These are phyloP conservation scores for Alisma plantagoaquatica DNA, from an alignment of 106 monocot species.

Conservation along the genomic window DNA sequence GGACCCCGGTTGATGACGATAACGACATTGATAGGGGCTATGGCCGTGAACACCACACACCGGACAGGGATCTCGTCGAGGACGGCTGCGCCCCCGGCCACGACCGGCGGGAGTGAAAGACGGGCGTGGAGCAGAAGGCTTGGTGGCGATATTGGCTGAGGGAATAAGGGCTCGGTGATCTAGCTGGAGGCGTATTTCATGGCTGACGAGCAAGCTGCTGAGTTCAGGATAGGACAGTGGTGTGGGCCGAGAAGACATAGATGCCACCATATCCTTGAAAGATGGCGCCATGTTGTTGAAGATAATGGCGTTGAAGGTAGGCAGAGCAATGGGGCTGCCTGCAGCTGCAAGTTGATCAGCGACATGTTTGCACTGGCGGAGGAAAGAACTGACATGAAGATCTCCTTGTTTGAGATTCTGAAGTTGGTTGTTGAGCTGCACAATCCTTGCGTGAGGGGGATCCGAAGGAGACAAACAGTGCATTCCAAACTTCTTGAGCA, in stretches of 20 bases:
- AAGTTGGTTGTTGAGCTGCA: background rate
- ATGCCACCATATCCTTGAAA: background rate
- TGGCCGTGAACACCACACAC: background rate
- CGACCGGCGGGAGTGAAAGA: background rate
- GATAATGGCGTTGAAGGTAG: background rate
- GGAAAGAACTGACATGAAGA: background rate
- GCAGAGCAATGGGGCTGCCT: background rate
- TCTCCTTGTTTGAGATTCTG: background rate
- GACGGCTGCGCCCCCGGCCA: background rate
- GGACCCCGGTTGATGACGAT: too few relatives aligned
- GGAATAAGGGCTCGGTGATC: background rate
- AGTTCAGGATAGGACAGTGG: background rate
- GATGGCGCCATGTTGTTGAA: background rate
- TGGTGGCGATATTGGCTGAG: too few relatives aligned
- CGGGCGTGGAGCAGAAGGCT: background rate
- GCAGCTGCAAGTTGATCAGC: constrained; percentile 1
- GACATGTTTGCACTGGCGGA: background rate
- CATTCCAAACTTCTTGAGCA: background rate
- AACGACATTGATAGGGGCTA: background rate
- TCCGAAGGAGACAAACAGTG: background rate
- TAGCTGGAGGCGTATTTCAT: background rate
- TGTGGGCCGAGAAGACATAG: background rate
- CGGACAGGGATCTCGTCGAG: background rate
- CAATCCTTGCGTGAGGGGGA: background rate
- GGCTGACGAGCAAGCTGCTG: background rate